phyloP scores from a whole-genome alignment of 345 rosid species.

The Cardamine resedifolia region DNA sequence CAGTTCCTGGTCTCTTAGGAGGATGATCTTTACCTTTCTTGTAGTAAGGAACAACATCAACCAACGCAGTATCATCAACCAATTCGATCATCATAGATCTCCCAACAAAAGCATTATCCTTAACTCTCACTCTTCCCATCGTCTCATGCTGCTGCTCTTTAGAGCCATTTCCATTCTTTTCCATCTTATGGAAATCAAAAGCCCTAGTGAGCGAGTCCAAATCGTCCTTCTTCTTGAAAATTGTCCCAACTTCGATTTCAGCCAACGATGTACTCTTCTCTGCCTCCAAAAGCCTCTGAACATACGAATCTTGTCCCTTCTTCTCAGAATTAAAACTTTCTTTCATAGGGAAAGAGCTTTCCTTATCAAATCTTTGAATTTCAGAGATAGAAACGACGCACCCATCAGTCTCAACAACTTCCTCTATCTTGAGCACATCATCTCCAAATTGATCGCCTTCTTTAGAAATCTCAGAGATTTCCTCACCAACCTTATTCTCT shows the following conservation, averaged over 20 bases:
- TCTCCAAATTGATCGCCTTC: constrained; percentile 12
- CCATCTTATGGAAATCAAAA: constrained; percentile 18
- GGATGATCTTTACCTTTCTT: constrained; percentile 39
- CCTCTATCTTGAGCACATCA: constrained; percentile 19
- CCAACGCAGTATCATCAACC: constrained; percentile 74
- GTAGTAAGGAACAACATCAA: constrained; percentile 44
- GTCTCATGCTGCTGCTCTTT: constrained; percentile 24
- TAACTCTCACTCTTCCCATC: constrained; percentile 30
- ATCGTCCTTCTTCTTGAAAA: constrained; percentile 37
- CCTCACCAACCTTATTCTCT: constrained; percentile 1
- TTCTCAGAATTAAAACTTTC: constrained; percentile 28
- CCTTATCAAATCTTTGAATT: constrained; percentile 17
- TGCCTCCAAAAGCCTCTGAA: constrained; percentile 49
- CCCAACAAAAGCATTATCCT: constrained; percentile 34
- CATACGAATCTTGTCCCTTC: constrained; percentile 28
- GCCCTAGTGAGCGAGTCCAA: constrained; percentile 17
- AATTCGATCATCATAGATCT: constrained; percentile 57
- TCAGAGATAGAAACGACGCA: constrained; percentile 23
- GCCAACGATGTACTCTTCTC: constrained; percentile 61
- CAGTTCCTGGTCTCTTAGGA: constrained; percentile 31
- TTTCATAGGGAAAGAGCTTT: neutral
- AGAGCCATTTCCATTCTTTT: constrained; percentile 18
- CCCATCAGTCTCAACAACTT: constrained; percentile 21
- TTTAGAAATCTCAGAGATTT: constrained; percentile 20
- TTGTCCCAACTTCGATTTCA: constrained; percentile 54